Base-by-base conservation (phyloP, 2,329 filamentous ascomycete species). In the Aureobasidium sp. region DNA sequence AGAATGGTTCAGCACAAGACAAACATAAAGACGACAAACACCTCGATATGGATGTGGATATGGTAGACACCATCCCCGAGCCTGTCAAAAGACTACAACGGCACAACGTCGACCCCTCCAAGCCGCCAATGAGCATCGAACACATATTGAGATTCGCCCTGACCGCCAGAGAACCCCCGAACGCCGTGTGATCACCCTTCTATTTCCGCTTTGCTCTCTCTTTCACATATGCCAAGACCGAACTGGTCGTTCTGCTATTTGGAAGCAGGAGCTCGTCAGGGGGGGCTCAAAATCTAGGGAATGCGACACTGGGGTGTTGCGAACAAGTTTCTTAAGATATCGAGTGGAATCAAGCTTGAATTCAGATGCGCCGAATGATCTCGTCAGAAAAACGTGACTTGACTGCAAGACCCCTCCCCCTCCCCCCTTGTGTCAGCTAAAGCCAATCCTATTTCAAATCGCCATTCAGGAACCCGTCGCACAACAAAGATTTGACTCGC, bases 1-100 rank as follows among this genome's bases (percentile, higher is more conserved):
- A 65, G 0, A 81, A 82, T 2, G 84, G 85, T 1, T 83, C 85
- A 9, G 77, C 77, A 1, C 83, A 86, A 11, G 77, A 76, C 11
- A 73, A 73, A 2, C 74, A 74, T 1, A 75, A 75, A 9, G 75
- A 75, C 2, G 74, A 75, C 29, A 75, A 74, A 6, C 75, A 76
- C 0, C 84, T 84, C 11, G 21, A 59, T 9, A 62, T 64, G 63
- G 61, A 64, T 23, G 42, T 64, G 0, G 81, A 82, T 0, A 82
- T 82, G 0, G 81, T 80, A 0, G 81, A 80, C 0, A 80, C 33
- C 23, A 25, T 47, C 21, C 31, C 54, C 47, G 64, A 62, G 25
- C 27, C 57, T 25, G 57, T 59, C 37, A 63, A 19, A 60, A 64
- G 35, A 64, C 60, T 64, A 51, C 57, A 65, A 33, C 60, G 65